Conservation (phyloP, 345 rosid genomes). For the Linum trigynum region DNA sequence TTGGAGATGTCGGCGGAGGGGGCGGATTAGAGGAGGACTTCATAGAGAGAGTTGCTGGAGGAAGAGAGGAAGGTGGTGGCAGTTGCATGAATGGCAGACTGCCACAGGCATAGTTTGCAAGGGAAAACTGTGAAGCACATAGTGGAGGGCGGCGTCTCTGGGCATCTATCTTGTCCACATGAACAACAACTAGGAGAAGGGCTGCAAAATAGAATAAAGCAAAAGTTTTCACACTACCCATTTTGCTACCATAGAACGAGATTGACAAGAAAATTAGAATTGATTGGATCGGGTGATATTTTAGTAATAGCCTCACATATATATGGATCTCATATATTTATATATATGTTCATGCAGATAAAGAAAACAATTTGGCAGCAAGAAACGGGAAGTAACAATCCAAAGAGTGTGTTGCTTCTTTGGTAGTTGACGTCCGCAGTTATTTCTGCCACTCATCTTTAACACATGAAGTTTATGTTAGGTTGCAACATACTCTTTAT, state of each 20-base stretch:
- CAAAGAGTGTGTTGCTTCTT: background rate
- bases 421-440: background rate
- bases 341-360: no score
- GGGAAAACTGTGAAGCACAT: constrained; percentile 21
- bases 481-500: background rate
- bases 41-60: background rate
- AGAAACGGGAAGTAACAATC: background rate
- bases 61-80: background rate
- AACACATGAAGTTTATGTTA: no score
- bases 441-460: no score
- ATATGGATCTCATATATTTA: background rate
- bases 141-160: constrained; percentile 11
- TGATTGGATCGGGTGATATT: background rate
- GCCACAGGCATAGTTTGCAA: constrained; percentile 20
- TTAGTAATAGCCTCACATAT: background rate
- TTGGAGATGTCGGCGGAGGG: background rate
- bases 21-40: background rate
- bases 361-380: background rate
- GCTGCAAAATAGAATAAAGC: background rate
- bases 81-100: constrained; percentile 5
- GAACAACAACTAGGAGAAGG: background rate
- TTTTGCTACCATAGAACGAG: background rate
- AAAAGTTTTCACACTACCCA: constrained; percentile 7
- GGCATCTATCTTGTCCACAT: background rate
- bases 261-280: background rate